phyloP scores from a whole-genome alignment of 2,329 filamentous ascomycete genomes.

The Pseudocercospora crystallina region DNA sequence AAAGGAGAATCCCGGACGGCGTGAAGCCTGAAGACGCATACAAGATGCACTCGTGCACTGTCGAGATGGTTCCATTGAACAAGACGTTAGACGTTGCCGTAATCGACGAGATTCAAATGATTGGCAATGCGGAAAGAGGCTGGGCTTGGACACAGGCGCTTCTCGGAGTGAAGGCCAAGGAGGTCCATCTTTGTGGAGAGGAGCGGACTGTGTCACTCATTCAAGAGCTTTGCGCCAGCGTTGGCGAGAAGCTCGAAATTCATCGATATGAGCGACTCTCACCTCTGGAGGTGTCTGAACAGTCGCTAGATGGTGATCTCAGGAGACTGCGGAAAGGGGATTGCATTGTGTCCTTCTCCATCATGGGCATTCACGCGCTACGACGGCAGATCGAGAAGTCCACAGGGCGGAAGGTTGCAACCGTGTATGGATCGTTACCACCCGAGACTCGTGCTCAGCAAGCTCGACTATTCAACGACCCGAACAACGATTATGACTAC shows the following conservation, averaged over 20 bases:
- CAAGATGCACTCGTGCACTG: slow-evolving; percentile 78
- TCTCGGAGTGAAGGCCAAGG: slow-evolving; percentile 79
- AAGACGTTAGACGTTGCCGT: slow-evolving; percentile 81
- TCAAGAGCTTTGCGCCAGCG: slow-evolving; percentile 70
- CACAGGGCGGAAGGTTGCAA: slow-evolving; percentile 79
- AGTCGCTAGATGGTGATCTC: slow-evolving; percentile 65
- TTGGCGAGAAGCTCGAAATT: slow-evolving; percentile 79
- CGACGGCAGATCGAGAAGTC: slow-evolving; percentile 72
- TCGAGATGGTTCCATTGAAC: slow-evolving; percentile 76
- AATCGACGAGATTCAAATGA: slow-evolving; percentile 99
- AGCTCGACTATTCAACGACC: slow-evolving; percentile 90
- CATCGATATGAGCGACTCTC: slow-evolving; percentile 84
- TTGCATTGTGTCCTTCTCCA: slow-evolving; percentile 82
- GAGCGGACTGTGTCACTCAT: slow-evolving; percentile 78
- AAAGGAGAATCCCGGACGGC: slow-evolving; percentile 64
- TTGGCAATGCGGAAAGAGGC: slow-evolving; percentile 74
- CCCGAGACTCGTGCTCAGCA: slow-evolving; percentile 92
- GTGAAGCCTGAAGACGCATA: slow-evolving; percentile 41
- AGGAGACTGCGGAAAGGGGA: slow-evolving; percentile 79
- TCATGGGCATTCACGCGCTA: slow-evolving; percentile 75
- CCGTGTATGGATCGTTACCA: slow-evolving; percentile 88
- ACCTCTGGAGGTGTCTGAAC: slow-evolving; percentile 65
- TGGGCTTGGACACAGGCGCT: slow-evolving; percentile 95
- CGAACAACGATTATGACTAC: slow-evolving; percentile 91
- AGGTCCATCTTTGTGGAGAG: slow-evolving; percentile 93